These are phyloP conservation scores for Phaeosphaeriaceae sp. DNA, from an alignment of 2,329 filamentous ascomycete species.

Conservation along the genomic window DNA sequence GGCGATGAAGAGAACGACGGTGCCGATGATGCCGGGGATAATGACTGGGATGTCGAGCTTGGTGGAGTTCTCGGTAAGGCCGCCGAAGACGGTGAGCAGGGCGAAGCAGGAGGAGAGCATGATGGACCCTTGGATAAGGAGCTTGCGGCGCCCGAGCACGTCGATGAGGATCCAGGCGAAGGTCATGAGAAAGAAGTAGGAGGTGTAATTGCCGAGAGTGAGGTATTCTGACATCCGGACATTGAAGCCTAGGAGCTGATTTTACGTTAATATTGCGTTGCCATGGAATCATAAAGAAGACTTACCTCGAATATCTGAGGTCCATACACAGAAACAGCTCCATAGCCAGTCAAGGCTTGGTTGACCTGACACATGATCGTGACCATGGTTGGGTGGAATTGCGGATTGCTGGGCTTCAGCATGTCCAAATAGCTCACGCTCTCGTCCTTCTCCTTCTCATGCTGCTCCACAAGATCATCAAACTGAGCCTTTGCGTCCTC, in stretches of 20 bases:
- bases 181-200: slow-evolving; percentile 68
- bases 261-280: slow-evolving; percentile 58
- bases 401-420: slow-evolving; percentile 60
- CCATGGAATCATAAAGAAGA: not conserved
- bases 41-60: slow-evolving; percentile 50
- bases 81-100: slow-evolving; percentile 61
- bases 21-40: slow-evolving; percentile 58
- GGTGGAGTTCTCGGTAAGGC: slow-evolving; percentile 52
- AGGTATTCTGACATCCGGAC: slow-evolving; percentile 61
- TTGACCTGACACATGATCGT: slow-evolving; percentile 70
- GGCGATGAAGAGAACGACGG: slow-evolving; percentile 61
- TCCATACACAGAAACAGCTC: slow-evolving; percentile 68
- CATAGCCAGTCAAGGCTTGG: slow-evolving; percentile 65
- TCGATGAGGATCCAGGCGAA: slow-evolving; percentile 67
- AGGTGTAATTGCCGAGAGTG: slow-evolving; percentile 67
- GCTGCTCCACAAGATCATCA: slow-evolving; percentile 59
- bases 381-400: slow-evolving; percentile 67
- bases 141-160: slow-evolving; percentile 60
- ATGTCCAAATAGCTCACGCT: slow-evolving; percentile 63
- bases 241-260: slow-evolving; percentile 63
- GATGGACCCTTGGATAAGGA: slow-evolving; percentile 62
- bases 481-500: slow-evolving; percentile 58
- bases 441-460: slow-evolving; percentile 58
- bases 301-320: slow-evolving; percentile 66
- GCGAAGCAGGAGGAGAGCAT: slow-evolving; percentile 58